These are phyloP conservation scores for Papiliotrema nemorosa DNA, from an alignment of 1,284 basidiomycete species.

Conservation along the genomic window DNA sequence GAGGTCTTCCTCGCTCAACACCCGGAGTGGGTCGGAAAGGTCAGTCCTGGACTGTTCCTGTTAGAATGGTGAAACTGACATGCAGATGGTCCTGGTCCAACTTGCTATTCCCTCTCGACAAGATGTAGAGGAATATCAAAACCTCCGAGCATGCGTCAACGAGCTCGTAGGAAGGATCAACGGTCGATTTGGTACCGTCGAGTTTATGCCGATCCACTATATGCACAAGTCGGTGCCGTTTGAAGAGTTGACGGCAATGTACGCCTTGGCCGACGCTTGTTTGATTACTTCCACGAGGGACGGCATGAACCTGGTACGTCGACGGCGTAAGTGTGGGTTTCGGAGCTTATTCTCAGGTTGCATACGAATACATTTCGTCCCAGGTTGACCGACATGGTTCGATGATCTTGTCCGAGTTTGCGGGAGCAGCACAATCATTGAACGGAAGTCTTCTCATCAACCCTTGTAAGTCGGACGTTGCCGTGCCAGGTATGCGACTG, in stretches of 20 bases:
- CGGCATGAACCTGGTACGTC: slow-evolving; percentile 92
- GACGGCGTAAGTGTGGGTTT: neutral
- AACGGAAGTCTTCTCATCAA: slow-evolving; percentile 94
- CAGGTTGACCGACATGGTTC: slow-evolving; percentile 89
- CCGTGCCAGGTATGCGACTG: neutral
- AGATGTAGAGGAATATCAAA: slow-evolving; percentile 99
- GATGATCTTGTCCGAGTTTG: slow-evolving; percentile 97
- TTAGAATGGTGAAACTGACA: neutral
- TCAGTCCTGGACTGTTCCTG: slow-evolving; percentile 28
- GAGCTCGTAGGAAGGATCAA: slow-evolving; percentile 98
- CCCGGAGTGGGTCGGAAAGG: slow-evolving; percentile 99
- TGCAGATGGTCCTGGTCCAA: slow-evolving; percentile 86
- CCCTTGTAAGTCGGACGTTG: slow-evolving; percentile 58
- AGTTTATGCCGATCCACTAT: slow-evolving; percentile 99
- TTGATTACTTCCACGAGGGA: slow-evolving; percentile 92
- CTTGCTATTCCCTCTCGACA: slow-evolving; percentile 95
- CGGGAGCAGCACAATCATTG: slow-evolving; percentile 92
- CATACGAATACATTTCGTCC: slow-evolving; percentile 97
- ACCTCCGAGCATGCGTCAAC: slow-evolving; percentile 91
- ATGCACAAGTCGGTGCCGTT: slow-evolving; percentile 93
- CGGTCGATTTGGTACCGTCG: slow-evolving; percentile 95
- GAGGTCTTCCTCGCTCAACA: slow-evolving; percentile 96
- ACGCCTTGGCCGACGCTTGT: slow-evolving; percentile 94
- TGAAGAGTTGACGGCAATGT: slow-evolving; percentile 93
- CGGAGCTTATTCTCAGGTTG: slow-evolving; percentile 61